Percentiles rank a stretch among this genome's conserved stretches.
Evolutionary conservation across 305 asterid genomes (phyloP).

Genomic region (Fraxinus greggii): DNA sequence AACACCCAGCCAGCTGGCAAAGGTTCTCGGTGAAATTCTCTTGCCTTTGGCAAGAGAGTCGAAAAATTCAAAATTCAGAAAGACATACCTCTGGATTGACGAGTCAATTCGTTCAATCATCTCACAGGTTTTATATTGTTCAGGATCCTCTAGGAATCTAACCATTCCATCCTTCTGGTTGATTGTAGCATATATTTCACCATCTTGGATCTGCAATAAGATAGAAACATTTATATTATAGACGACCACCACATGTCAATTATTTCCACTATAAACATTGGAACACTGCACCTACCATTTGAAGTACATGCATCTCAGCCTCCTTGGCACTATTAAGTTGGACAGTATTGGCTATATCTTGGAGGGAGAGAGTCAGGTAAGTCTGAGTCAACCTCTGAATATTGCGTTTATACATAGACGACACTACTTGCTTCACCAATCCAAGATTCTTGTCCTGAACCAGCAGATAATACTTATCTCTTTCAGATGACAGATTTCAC

Average conservation of each 20-base stretch:
- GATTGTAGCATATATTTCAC: conserved; percentile 92
- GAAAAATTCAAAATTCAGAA: not conserved
- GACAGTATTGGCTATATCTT: conserved; percentile 86
- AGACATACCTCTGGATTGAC: conserved; percentile 79
- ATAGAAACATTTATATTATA: conserved; percentile 5
- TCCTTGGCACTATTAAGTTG: conserved; percentile 74
- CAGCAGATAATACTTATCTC: not conserved
- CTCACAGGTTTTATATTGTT: conserved; percentile 84
- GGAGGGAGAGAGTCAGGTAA: conserved; percentile 88
- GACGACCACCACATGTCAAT: not conserved
- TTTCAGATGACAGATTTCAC: conserved; percentile 1
- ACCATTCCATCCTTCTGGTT: conserved; percentile 99
- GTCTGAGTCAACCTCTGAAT: conserved; percentile 98
- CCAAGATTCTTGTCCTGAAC: conserved; percentile 93
- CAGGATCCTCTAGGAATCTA: conserved; percentile 97
- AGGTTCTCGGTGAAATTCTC: not conserved
- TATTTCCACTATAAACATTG: not conserved
- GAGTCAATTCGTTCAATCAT: conserved; percentile 90
- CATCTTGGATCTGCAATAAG: conserved; percentile 73
- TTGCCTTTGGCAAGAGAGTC: not conserved
- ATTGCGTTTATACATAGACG: conserved; percentile 92
- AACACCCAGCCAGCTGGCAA: conserved; percentile 3
- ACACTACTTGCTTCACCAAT: conserved; percentile 87
- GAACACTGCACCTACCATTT: conserved; percentile 63
- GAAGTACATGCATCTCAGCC: conserved; percentile 98